Evolutionary conservation across 176 grass and related monocot genomes (phyloP), one percentile per base, ranked within the genome.

Genomic region (Ensete glaucum): DNA sequence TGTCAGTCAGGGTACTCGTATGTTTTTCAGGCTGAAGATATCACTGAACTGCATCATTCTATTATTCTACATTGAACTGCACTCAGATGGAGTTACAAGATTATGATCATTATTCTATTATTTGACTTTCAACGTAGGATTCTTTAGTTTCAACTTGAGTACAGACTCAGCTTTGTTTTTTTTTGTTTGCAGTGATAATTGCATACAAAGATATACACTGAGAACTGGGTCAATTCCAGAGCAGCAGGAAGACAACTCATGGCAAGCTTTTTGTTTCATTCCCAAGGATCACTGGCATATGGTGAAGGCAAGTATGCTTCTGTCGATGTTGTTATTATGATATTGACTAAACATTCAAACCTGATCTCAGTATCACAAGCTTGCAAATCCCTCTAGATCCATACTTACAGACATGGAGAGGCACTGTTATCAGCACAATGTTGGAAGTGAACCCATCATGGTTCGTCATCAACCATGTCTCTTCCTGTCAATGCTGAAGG

Each of bases 211-310:
- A 94, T 99, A 84, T 94, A 94, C 78, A 99, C 90, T 22, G 95
- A 99, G 69, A 99, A 99, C 76, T 99, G 90, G 90, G 82, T 99
- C 5, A 98, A 91, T 79, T 91, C 90, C 90, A n/a, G 94, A 90
- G 59, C 88, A 94, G 68, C 64, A 85, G 81, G 95, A 91, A 87
- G 90, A 99, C 78, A 91, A 99, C 79, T 93, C 88, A 27, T 99
- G 95, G 95, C 95, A 99, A 85, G 82, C 88, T 82, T 94, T 43
- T 94, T 76, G 78, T 99, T 27, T 81, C 62, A 65, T 74, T 76
- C 95, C 90, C 16, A 87, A 87, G 65, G 77, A 77, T 66, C 67
- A 75, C 60, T 94, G 88, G 88, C 82, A 91, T 10, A 80, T 79
- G 62, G 49, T 84, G 72, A 99, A 99, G 90, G 90, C 92, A 90